These are phyloP conservation scores for Fusarium staphyleae DNA, from an alignment of 2,329 filamentous ascomycete genomes.

Conservation along the genomic window DNA sequence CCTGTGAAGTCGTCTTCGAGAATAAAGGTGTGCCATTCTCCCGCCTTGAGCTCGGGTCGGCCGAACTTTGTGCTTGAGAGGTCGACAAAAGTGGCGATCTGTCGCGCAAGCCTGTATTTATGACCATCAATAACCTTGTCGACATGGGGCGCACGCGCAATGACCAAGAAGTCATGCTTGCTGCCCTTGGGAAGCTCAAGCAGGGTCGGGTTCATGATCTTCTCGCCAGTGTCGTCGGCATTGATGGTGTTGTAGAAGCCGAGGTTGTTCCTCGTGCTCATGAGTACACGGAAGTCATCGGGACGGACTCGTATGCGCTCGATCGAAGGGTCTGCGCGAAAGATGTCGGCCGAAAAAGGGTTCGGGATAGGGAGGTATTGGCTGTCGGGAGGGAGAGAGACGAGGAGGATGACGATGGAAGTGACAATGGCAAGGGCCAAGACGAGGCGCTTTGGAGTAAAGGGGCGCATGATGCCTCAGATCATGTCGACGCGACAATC, in stretches of 20 bases:
- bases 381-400: background rate
- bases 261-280: constrained; percentile 28
- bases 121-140: constrained; percentile 32
- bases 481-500: too few species aligned
- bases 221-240: constrained; percentile 33
- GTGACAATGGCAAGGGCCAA: background rate
- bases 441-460: background rate
- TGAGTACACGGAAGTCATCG: constrained; percentile 32
- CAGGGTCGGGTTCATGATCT: constrained; percentile 36
- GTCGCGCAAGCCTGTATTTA: constrained; percentile 32
- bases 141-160: constrained; percentile 30
- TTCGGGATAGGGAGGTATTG: background rate
- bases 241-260: constrained; percentile 35
- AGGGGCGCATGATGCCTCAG: background rate
- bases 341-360: background rate
- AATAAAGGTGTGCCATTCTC: constrained; percentile 34
- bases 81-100: constrained; percentile 33
- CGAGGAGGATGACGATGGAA: background rate
- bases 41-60: constrained; percentile 28
- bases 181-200: constrained; percentile 31
- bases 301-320: background rate
- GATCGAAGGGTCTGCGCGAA: too few species aligned
- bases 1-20: constrained; percentile 33
- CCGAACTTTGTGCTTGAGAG: constrained; percentile 30
- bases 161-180: constrained; percentile 34